Evolutionary conservation across 1,284 basidiomycete species (phyloP), one percentile per base, ranked within the genome.

Genomic region (Ceratobasidium sp.): DNA sequence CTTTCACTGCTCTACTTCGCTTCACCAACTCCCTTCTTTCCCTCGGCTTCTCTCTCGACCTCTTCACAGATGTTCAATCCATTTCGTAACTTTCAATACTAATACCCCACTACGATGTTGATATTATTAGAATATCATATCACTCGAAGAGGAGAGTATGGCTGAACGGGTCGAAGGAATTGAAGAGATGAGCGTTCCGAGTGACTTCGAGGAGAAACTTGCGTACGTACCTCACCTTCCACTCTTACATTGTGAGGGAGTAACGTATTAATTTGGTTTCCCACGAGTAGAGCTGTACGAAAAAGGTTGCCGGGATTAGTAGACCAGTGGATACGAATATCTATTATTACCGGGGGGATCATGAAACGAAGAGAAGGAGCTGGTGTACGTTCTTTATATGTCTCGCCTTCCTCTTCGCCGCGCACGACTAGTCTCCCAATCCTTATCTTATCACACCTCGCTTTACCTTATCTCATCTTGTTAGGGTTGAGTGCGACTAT

Each of bases 161-260:
- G 91, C 90, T 76, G 95, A 95, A 79, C 89, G 91, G 17, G 87
- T 98, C 3, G 94, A 95, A 76, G 86, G 89, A 29, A 86, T 92
- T 8, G 93, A 97, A 81, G 95, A 97, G 82, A 96, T 96, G 93
- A 87, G 89, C 5, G 95, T 98, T 75, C 96, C 96, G 1, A 90
- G 92, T 75, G 95, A 98, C 82, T 86, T 98, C 7, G 95, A 97
- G 77, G 92, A 95, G 60, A 96, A 96, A 81, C 88, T 98, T 60
- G 85, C 86, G 90, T 95, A 90, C 83, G 65, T 65, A 57, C 17
- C 47, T 63, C 77, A 53, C 33, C n/a, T 62, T 31, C 48, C 59
- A 29, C n/a, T 62, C 41, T 75, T 41, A 33, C 36, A 11, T 11
- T 41, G 4, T 41, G 36, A 5, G 11, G 36, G 11, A 11, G 24